Evolutionary conservation across 371 early-diverging fungal species (phyloP).

Genomic region (Cokeromyces recurvatus): DNA sequence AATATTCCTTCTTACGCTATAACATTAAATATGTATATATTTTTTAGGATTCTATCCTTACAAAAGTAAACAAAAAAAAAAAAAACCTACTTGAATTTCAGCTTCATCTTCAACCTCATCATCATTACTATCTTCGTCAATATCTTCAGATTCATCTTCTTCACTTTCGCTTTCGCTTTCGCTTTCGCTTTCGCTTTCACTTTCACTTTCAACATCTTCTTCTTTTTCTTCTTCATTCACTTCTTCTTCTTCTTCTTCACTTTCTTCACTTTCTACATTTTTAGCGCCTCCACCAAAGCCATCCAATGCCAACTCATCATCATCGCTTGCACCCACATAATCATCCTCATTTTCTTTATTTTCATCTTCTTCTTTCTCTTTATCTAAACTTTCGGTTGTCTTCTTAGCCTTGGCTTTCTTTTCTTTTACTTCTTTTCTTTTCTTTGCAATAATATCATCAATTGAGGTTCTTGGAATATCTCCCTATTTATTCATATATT

Average conservation of each 20-base stretch:
- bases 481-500: no score
- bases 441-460: constrained; percentile 73
- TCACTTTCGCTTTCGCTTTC: constrained; percentile 34
- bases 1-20: constrained; percentile 70
- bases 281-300: constrained; percentile 57
- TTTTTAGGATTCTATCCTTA: no score
- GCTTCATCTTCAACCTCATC: constrained; percentile 41
- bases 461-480: constrained; percentile 36
- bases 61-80: not conserved
- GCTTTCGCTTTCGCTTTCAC: constrained; percentile 36
- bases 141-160: constrained; percentile 32
- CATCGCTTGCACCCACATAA: constrained; percentile 34
- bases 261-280: constrained; percentile 35
- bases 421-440: constrained; percentile 40
- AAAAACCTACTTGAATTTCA: constrained; percentile 21
- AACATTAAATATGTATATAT: no score
- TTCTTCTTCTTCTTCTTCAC: constrained; percentile 30
- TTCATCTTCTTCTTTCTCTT: constrained; percentile 22
- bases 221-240: constrained; percentile 31
- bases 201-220: constrained; percentile 13
- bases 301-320: constrained; percentile 48
- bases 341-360: constrained; percentile 37
- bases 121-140: constrained; percentile 20
- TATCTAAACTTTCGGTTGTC: constrained; percentile 21
- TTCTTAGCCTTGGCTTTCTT: constrained; percentile 36